A percentile compares a stretch with the other conserved stretches of the same genome.
Conservation (phyloP, 2,329 filamentous ascomycete genomes). For the Verticillium dahliae region DNA sequence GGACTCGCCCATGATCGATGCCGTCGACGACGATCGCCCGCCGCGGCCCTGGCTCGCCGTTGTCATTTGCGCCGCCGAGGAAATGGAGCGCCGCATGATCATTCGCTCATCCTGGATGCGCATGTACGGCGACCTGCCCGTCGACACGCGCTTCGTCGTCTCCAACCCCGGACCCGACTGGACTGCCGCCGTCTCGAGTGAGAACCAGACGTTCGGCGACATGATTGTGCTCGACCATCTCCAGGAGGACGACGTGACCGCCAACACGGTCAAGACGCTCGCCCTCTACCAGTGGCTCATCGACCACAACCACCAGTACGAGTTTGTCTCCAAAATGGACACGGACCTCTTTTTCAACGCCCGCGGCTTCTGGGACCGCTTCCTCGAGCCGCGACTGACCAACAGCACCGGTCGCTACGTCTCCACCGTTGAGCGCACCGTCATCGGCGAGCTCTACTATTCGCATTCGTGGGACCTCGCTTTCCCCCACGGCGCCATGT, state of each 20-base stretch:
- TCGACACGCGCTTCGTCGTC: slow-evolving; percentile 22
- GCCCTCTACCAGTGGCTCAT: slow-evolving; percentile 24
- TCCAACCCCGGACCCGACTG: slow-evolving; percentile 20
- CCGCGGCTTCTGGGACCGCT: slow-evolving; percentile 21
- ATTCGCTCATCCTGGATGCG: slow-evolving; percentile 25
- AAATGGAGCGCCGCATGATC: slow-evolving; percentile 19
- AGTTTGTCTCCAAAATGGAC: slow-evolving; percentile 25
- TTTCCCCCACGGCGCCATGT: slow-evolving; percentile 25
- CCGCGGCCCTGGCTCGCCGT: slow-evolving; percentile 19
- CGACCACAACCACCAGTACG: slow-evolving; percentile 14
- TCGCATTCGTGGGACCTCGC: slow-evolving; percentile 15
- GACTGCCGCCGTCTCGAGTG: slow-evolving; percentile 17
- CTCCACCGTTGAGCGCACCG: slow-evolving; percentile 15
- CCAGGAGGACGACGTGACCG: slow-evolving; percentile 20
- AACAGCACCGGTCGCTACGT: not conserved
- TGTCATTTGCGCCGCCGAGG: slow-evolving; percentile 20
- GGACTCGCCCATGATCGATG: slow-evolving; percentile 13
- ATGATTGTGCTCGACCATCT: slow-evolving; percentile 25
- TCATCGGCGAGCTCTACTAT: slow-evolving; percentile 22
- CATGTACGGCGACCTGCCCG: slow-evolving; percentile 19
- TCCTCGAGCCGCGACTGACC: slow-evolving; percentile 16
- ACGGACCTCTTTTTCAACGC: slow-evolving; percentile 25
- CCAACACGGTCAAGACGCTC: slow-evolving; percentile 25
- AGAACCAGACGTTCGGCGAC: slow-evolving; percentile 25
- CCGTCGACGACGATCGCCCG: not conserved